Base-by-base conservation (phyloP, 768 basidiomycete species). In the Collybia sordida region DNA sequence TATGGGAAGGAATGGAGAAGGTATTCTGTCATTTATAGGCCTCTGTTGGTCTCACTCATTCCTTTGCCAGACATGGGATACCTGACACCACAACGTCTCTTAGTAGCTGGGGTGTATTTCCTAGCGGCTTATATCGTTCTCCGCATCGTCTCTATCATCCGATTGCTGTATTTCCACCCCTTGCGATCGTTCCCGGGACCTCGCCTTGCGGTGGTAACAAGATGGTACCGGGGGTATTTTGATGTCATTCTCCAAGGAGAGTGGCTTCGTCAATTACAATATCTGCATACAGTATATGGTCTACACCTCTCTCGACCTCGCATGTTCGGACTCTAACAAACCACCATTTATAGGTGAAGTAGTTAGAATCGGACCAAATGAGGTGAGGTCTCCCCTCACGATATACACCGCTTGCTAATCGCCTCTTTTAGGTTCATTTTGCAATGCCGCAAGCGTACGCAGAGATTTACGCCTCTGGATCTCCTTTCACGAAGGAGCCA, bases 271-370 rank as follows among this genome's bases (percentile, higher is more conserved):
- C 52, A 54, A 17, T 28, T 54, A 5, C 44, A 49, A 43, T 31
- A 21, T 11, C 52, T 54, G 17, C 52, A 54, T 18, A 34, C 35
- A 18, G 39, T 5, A 37, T 54, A 54, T 31, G 52, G 52, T 50
- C 6, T 40, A 42, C 7, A 4, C 15, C 42, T 38, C 11, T 11
- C 5, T 9, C 17, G 22, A 45, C 8, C 9, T 14, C 22, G 4
- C 11, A 3, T 18, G 45, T 12, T 14, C 1, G 19, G 21, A 14
- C 14, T 23, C 4, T 27, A n/a, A 18, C 39, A 11, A 45, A 6
- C 12, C 25, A 23, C 27, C 5, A 4, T 15, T 31, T 43, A 22
- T 36, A 42, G 45, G 45, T 45, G 45, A 34, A 18, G 34, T 45
- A 7, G 45, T 38, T 22, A 47, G 45, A 23, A 47, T 36, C 23